Percentiles rank a stretch among this genome's conserved stretches.
phyloP scores from a whole-genome alignment of 768 basidiomycete species.

The Lactarius deliciosus region DNA sequence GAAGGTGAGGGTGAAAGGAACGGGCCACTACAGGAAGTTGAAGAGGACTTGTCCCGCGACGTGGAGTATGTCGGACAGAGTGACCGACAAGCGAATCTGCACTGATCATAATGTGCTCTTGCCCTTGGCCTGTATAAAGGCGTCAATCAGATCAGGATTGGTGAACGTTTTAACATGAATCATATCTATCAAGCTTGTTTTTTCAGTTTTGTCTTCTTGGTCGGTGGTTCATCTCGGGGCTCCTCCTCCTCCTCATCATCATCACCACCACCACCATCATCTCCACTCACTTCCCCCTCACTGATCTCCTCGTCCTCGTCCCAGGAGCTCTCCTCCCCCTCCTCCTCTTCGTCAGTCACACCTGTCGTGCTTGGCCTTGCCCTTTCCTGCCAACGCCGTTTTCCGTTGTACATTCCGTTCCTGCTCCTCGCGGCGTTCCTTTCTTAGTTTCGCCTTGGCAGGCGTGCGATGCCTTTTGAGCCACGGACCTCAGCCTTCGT shows the following conservation, averaged over 20 bases:
- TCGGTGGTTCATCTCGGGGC: slow-evolving; percentile 44
- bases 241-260: slow-evolving; percentile 50
- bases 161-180: not conserved
- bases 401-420: slow-evolving; percentile 89
- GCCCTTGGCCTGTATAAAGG: not conserved
- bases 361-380: slow-evolving; percentile 31
- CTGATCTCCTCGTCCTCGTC: slow-evolving; percentile 67
- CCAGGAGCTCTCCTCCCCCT: slow-evolving; percentile 43
- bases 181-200: slow-evolving; percentile 48
- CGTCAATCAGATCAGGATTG: not conserved
- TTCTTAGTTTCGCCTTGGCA: slow-evolving; percentile 73
- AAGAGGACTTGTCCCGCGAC: slow-evolving; percentile 7
- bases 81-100: too few relatives aligned
- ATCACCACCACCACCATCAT: slow-evolving; percentile 41
- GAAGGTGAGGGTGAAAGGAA: slow-evolving; percentile 32
- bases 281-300: slow-evolving; percentile 49
- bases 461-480: slow-evolving; percentile 70
- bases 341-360: slow-evolving; percentile 36
- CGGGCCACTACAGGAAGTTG: slow-evolving; percentile 10
- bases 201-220: slow-evolving; percentile 55
- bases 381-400: slow-evolving; percentile 42
- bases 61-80: too few relatives aligned
- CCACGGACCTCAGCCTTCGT: slow-evolving; percentile 67
- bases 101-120: too few relatives aligned
- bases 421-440: slow-evolving; percentile 83